These are phyloP conservation scores for Cercophora samala DNA, from an alignment of 495 filamentous ascomycete species.

Conservation along the genomic window DNA sequence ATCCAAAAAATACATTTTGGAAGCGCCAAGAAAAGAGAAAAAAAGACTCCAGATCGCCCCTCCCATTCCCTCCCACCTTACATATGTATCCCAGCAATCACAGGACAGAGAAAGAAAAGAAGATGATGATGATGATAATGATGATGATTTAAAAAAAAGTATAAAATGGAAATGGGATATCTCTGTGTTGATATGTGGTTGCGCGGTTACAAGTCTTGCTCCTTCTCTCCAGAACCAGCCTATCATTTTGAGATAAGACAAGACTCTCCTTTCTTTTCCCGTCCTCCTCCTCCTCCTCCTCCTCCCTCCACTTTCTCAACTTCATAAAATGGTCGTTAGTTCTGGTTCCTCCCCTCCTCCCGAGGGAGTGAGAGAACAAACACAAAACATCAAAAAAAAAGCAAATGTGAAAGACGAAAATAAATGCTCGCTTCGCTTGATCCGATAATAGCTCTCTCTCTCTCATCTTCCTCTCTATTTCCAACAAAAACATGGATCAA, in stretches of 20 bases:
- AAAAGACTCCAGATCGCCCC: neutral
- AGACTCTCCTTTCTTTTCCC: neutral
- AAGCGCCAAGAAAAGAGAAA: neutral
- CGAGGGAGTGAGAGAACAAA: neutral
- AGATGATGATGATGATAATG: neutral
- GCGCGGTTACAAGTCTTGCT: neutral
- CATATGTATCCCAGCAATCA: neutral
- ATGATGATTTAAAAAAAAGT: neutral
- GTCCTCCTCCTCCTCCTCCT: neutral
- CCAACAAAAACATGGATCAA: neutral
- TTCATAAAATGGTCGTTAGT: neutral
- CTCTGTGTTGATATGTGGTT: neutral
- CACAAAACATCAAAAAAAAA: neutral
- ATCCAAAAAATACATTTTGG: neutral
- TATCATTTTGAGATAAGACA: neutral
- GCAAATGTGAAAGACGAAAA: neutral
- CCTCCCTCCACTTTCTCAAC: neutral
- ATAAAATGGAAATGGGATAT: constrained; percentile 4
- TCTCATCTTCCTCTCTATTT: neutral
- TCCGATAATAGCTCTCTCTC: neutral
- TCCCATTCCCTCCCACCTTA: neutral
- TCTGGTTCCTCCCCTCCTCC: neutral
- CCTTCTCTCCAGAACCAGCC: constrained; percentile 3
- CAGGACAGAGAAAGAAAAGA: neutral
- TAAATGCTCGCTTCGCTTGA: neutral